phyloP scores from a whole-genome alignment of 371 early-diverging fungal species.

The Lichtheimia ramosa region DNA sequence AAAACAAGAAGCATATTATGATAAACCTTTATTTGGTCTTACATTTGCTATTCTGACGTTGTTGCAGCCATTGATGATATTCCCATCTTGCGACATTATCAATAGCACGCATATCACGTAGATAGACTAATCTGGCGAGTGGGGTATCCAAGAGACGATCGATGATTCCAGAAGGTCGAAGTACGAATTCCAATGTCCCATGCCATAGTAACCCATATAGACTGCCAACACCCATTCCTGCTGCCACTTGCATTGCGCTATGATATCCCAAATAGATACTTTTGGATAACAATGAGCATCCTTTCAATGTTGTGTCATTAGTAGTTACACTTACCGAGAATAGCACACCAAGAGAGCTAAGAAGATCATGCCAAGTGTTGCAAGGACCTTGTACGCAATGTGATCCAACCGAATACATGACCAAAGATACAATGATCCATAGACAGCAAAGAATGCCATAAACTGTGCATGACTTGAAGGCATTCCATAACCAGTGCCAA shows the following conservation, averaged over 20 bases:
- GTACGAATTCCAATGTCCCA: conserved; percentile 27
- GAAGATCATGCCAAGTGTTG: conserved; percentile 28
- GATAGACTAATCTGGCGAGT: conserved; percentile 45
- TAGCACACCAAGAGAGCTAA: conserved; percentile 49
- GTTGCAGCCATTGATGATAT: conserved; percentile 51
- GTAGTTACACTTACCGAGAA: conserved; percentile 51
- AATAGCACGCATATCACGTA: conserved; percentile 60
- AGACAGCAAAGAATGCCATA: conserved; percentile 82
- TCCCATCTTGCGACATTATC: conserved; percentile 60
- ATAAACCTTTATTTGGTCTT: not conserved
- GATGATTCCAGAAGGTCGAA: conserved; percentile 41
- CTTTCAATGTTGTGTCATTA: not conserved
- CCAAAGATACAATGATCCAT: conserved; percentile 62
- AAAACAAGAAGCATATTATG: no score
- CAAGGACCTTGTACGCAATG: conserved; percentile 41
- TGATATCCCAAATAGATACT: conserved; percentile 88
- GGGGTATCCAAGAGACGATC: conserved; percentile 41
- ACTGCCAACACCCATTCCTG: conserved; percentile 65
- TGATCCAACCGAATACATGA: conserved; percentile 34
- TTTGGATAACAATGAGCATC: not conserved
- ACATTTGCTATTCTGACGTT: not conserved
- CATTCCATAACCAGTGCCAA: conserved; percentile 93
- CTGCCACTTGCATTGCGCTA: conserved; percentile 71
- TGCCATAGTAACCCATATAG: conserved; percentile 68
- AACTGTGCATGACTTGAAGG: conserved; percentile 94